These are phyloP conservation scores for Podospora pseudopauciseta DNA, from an alignment of 495 filamentous ascomycete species.

Conservation along the genomic window DNA sequence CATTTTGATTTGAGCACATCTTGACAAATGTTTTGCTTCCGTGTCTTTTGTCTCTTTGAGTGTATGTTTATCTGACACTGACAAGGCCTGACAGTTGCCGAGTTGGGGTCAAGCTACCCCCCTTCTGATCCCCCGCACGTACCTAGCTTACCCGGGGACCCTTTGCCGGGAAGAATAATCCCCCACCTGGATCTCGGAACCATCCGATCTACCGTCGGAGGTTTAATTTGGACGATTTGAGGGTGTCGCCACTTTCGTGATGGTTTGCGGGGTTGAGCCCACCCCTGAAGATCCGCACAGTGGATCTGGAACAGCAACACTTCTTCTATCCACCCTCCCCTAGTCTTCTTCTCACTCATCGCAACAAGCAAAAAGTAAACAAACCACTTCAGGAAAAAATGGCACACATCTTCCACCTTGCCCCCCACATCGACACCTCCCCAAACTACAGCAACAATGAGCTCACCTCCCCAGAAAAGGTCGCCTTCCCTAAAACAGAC, in stretches of 20 bases:
- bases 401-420: conserved; percentile 46
- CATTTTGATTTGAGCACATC: background rate
- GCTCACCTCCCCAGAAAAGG: conserved; percentile 31
- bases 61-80: too few relatives aligned
- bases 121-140: conserved; percentile 7
- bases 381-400: conserved; percentile 21
- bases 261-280: background rate
- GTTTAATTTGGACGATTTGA: background rate
- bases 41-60: too few relatives aligned
- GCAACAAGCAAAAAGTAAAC: background rate
- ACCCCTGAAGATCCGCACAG: background rate
- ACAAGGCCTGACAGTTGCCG: conserved; percentile 13
- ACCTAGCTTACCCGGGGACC: conserved; percentile 15
- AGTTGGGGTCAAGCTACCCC: conserved; percentile 18
- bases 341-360: background rate
- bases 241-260: background rate
- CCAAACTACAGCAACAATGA: conserved; percentile 16
- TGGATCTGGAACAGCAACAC: background rate
- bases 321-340: background rate
- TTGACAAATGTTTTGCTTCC: background rate
- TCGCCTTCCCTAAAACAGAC: conserved; percentile 46
- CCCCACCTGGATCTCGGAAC: conserved; percentile 2
- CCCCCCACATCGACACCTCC: conserved; percentile 35
- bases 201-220: conserved; percentile 10
- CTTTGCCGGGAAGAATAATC: background rate